These are phyloP conservation scores for Plasmodium inui DNA, from an alignment of 169 alveolate species.

Conservation along the genomic window DNA sequence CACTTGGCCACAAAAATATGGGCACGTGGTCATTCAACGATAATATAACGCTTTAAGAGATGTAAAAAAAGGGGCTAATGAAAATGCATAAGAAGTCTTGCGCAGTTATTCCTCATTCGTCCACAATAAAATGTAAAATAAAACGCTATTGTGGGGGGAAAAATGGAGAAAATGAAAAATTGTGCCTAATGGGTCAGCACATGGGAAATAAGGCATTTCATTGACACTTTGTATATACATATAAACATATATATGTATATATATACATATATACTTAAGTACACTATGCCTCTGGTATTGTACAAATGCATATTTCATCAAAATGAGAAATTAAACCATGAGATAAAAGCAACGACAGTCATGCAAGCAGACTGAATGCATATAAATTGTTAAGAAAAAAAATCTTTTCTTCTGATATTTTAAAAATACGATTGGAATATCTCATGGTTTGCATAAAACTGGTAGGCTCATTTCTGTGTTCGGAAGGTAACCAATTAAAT, in stretches of 20 bases:
- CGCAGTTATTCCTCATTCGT: not conserved
- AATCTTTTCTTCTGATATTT: not conserved
- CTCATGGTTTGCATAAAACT: not conserved
- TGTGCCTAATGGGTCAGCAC: not conserved
- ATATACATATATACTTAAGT: not conserved
- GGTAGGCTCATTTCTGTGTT: not conserved
- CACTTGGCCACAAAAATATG: not conserved
- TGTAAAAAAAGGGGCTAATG: not conserved
- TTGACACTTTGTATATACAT: not conserved
- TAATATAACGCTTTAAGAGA: not conserved
- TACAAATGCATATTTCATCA: conserved; percentile 1
- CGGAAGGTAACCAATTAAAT: not conserved
- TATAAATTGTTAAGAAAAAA: not conserved
- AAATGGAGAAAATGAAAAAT: not conserved
- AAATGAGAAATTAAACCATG: not conserved
- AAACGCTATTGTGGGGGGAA: not conserved
- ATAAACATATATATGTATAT: not conserved
- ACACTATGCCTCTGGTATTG: not conserved
- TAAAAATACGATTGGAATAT: not conserved
- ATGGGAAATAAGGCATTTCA: not conserved
- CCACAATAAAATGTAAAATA: not conserved
- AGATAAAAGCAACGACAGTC: not conserved
- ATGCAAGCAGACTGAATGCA: not conserved
- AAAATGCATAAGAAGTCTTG: not conserved
- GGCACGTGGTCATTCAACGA: not conserved